Percentiles rank a stretch among this genome's conserved stretches.
These are phyloP conservation scores for Eutrema yunnanense DNA, from an alignment of 345 rosid species.

Conservation along the genomic window DNA sequence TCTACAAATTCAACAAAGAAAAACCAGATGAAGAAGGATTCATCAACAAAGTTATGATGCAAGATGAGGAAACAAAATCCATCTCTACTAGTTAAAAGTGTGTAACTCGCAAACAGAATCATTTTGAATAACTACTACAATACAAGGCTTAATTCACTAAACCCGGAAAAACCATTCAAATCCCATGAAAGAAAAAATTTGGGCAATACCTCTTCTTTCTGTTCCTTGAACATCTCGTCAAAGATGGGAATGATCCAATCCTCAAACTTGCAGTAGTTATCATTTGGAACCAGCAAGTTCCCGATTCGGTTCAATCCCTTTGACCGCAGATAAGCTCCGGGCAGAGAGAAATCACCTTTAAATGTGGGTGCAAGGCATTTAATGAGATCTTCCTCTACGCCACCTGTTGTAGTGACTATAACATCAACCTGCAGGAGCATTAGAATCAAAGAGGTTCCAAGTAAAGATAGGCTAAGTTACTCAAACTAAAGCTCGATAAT, in stretches of 20 bases:
- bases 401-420: constrained; percentile 89
- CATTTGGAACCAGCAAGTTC: constrained; percentile 87
- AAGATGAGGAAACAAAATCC: background rate
- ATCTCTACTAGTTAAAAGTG: background rate
- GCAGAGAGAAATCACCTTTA: constrained; percentile 82
- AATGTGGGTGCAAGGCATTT: constrained; percentile 93
- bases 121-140: background rate
- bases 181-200: background rate
- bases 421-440: constrained; percentile 70
- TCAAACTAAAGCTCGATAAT: background rate
- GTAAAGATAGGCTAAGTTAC: background rate
- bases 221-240: constrained; percentile 91
- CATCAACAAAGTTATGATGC: background rate
- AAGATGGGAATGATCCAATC: constrained; percentile 93
- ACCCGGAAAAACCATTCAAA: background rate
- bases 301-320: constrained; percentile 93
- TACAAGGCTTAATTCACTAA: background rate
- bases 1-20: constrained; percentile 37
- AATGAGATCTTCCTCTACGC: constrained; percentile 94
- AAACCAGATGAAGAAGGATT: background rate
- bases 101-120: background rate
- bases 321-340: constrained; percentile 67
- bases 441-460: background rate
- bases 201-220: constrained; percentile 58
- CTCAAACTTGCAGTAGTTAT: constrained; percentile 95